Evolutionary conservation across 2,329 filamentous ascomycete species (phyloP), one percentile per base, ranked within the genome.

Genomic region (Sclerotinia glacialis): DNA sequence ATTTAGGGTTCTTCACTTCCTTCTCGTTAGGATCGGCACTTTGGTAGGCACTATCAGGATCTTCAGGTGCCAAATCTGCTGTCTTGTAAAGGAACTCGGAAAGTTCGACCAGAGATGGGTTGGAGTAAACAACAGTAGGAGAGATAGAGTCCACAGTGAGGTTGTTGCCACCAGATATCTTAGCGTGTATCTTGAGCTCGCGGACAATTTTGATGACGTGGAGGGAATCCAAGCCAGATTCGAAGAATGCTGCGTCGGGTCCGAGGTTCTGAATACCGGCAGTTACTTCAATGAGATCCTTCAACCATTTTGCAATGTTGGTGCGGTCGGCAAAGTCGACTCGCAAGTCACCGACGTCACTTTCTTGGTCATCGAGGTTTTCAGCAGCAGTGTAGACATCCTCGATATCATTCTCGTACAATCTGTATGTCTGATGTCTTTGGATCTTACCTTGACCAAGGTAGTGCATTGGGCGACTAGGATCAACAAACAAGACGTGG

Each of bases 401-500:
- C 11, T 78, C 74, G 3, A 80, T 54, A 64, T 78, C 76, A 0
- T 70, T 28, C 6, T 69, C 67, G 58, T 78, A 79, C 9, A 75
- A 44, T 9, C 72, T 64, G 7, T 77, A 37, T 9, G 76, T 76
- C n/a, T 67, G 47, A 16, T 67, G 66, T 31, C 78, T 71, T 68
- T 78, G 77, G 5, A 79, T 69, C 2, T 77, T 79, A 2, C 79
- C 78, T 65, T 80, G 79, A 0, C 71, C 72, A 16, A 77, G 71
- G 26, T 76, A 73, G 3, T 72, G 68, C 64, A 80, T 73, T 1
- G 78, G 77, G 68, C 76, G 77, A 0, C 71, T 71, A 0, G 73
- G 63, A 14, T 70, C 67, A 0, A 74, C 72, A 31, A 80, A 76
- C 3, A 74, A 50, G 23, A 80, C 76, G 42, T 72, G 69, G 1